Evolutionary conservation across 1,284 basidiomycete genomes (phyloP).

Genomic region (Cryptococcus maquisensis): DNA sequence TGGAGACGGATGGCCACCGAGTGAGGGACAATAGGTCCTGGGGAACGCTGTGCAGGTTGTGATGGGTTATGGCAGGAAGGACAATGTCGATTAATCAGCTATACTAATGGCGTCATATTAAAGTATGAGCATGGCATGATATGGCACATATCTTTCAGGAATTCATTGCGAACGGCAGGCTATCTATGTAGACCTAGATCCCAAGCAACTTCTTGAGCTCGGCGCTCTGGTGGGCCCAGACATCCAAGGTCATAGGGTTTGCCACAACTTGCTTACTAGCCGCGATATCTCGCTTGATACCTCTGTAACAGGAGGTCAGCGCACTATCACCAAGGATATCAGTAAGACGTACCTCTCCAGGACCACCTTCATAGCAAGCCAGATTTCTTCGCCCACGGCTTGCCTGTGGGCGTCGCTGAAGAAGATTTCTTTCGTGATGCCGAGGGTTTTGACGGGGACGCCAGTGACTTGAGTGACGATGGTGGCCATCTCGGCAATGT

Average conservation of each 20-base stretch:
- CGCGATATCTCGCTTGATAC: slow-evolving; percentile 4
- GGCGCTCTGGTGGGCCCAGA: slow-evolving; percentile 22
- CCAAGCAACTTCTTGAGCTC: slow-evolving; percentile 8
- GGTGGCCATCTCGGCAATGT: slow-evolving; percentile 24
- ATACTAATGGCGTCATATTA: too few species aligned
- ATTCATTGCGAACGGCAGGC: too few species aligned
- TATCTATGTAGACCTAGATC: not conserved
- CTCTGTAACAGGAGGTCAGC: not conserved
- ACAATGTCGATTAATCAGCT: too few species aligned
- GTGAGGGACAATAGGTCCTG: not conserved
- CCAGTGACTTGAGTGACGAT: slow-evolving; percentile 20
- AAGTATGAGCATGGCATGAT: too few species aligned
- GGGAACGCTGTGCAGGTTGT: not conserved
- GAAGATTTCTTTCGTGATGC: slow-evolving; percentile 24
- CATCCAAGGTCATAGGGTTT: slow-evolving; percentile 18
- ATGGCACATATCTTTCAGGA: too few species aligned
- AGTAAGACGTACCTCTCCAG: slow-evolving; percentile 11
- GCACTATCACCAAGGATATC: not conserved
- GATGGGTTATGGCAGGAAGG: not conserved
- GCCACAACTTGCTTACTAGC: slow-evolving; percentile 16
- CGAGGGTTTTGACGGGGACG: slow-evolving; percentile 23
- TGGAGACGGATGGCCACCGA: too few species aligned
- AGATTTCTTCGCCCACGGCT: slow-evolving; percentile 12
- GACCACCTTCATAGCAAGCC: slow-evolving; percentile 14
- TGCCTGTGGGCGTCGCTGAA: slow-evolving; percentile 17